Percentiles rank a stretch among this genome's conserved stretches.
Evolutionary conservation across 2,329 filamentous ascomycete genomes (phyloP).

Genomic region (Cercospora sesami): DNA sequence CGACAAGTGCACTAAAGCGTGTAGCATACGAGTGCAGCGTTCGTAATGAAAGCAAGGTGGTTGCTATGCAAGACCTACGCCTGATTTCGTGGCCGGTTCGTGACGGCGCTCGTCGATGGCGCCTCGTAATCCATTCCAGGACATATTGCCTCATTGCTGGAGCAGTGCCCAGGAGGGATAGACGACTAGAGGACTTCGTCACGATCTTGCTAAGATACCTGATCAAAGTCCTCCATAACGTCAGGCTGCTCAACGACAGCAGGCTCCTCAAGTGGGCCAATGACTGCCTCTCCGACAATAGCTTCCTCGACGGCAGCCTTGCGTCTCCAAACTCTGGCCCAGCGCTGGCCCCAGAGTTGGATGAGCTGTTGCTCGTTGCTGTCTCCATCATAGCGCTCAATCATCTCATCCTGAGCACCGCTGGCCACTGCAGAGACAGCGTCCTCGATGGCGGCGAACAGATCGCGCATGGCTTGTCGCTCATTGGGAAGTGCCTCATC

Average conservation of each 20-base stretch:
- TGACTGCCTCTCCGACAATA: constrained; percentile 58
- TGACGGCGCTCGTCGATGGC: neutral
- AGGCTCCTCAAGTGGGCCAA: constrained; percentile 47
- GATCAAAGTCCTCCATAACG: constrained; percentile 37
- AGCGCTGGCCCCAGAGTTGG: constrained; percentile 77
- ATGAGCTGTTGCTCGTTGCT: constrained; percentile 65
- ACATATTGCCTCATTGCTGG: neutral
- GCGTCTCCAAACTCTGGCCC: constrained; percentile 80
- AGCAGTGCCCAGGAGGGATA: neutral
- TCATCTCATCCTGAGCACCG: constrained; percentile 71
- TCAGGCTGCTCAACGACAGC: constrained; percentile 26
- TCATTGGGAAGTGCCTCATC: constrained; percentile 70
- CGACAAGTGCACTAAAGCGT: neutral
- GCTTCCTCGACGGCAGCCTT: constrained; percentile 84
- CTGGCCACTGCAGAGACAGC: constrained; percentile 69
- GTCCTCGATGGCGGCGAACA: constrained; percentile 81
- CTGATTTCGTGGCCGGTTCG: neutral
- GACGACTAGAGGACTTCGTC: neutral
- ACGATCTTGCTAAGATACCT: constrained; percentile 25
- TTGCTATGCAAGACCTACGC: neutral
- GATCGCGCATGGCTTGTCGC: constrained; percentile 69
- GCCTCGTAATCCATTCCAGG: neutral
- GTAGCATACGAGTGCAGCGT: neutral
- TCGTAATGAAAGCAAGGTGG: neutral
- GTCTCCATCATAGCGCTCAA: constrained; percentile 64